These are phyloP conservation scores for Leccinum longicurvipes DNA, from an alignment of 768 basidiomycete species.

Conservation along the genomic window DNA sequence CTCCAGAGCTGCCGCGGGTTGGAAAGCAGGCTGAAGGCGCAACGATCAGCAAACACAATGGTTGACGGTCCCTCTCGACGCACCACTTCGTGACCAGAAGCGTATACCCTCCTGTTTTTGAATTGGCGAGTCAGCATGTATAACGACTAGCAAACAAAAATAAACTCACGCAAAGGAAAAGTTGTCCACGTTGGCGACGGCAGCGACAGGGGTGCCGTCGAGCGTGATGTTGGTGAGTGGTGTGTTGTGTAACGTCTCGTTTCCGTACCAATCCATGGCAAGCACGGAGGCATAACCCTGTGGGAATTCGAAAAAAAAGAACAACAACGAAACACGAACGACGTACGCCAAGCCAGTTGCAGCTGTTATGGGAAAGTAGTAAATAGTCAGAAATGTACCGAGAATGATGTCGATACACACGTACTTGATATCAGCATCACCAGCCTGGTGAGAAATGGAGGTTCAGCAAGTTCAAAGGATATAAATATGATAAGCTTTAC, in stretches of 20 bases:
- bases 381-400: background rate
- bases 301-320: background rate
- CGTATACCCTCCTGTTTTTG: conserved; percentile 46
- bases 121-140: background rate
- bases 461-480: background rate
- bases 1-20: background rate
- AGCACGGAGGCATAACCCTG: conserved; percentile 37
- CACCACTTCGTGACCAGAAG: conserved; percentile 62
- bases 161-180: conserved; percentile 64
- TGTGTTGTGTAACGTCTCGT: conserved; percentile 36
- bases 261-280: conserved; percentile 48
- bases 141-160: too few species aligned
- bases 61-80: conserved; percentile 21
- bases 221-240: conserved; percentile 57
- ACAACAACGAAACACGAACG: background rate
- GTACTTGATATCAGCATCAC: conserved; percentile 28
- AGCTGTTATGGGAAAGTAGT: background rate
- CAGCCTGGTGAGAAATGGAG: conserved; percentile 15
- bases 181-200: conserved; percentile 62
- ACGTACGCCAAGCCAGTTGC: conserved; percentile 36
- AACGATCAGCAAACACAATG: background rate
- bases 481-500: background rate
- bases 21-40: background rate
- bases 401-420: background rate
- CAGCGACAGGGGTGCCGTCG: conserved; percentile 47